These are phyloP conservation scores for Mucor saturninus DNA, from an alignment of 371 early-diverging fungal genomes.

Conservation along the genomic window DNA sequence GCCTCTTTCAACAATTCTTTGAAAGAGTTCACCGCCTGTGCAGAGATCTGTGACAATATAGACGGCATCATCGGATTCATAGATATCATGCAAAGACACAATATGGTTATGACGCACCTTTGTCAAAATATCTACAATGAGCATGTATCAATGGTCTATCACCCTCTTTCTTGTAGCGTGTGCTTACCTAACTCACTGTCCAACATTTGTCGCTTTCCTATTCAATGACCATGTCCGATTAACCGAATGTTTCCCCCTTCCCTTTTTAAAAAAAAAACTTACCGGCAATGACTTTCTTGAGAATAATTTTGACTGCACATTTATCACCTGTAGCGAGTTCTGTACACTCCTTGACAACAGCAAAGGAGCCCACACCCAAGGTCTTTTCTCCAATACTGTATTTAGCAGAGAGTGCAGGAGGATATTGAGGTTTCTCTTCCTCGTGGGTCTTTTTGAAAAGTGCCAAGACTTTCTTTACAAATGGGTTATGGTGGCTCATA, in stretches of 20 bases:
- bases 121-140: conserved; percentile 61
- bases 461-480: conserved; percentile 41
- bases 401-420: conserved; percentile 42
- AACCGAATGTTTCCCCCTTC: background rate
- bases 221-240: background rate
- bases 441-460: conserved; percentile 49
- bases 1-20: conserved; percentile 75
- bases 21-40: conserved; percentile 86
- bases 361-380: conserved; percentile 77
- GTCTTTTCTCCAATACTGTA: conserved; percentile 51
- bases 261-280: conserved; percentile 2
- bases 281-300: conserved; percentile 65
- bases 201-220: conserved; percentile 81
- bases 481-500: conserved; percentile 28
- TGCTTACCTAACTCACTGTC: conserved; percentile 71
- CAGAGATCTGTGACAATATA: conserved; percentile 84
- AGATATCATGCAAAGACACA: conserved; percentile 78
- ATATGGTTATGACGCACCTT: conserved; percentile 79
- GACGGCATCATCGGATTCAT: conserved; percentile 75
- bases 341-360: conserved; percentile 73
- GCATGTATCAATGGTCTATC: background rate
- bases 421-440: conserved; percentile 38
- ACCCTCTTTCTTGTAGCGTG: background rate
- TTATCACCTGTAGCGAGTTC: conserved; percentile 59
- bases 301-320: conserved; percentile 84